Conservation (phyloP, 805 yeast species). For the Kodamaea sagamina region DNA sequence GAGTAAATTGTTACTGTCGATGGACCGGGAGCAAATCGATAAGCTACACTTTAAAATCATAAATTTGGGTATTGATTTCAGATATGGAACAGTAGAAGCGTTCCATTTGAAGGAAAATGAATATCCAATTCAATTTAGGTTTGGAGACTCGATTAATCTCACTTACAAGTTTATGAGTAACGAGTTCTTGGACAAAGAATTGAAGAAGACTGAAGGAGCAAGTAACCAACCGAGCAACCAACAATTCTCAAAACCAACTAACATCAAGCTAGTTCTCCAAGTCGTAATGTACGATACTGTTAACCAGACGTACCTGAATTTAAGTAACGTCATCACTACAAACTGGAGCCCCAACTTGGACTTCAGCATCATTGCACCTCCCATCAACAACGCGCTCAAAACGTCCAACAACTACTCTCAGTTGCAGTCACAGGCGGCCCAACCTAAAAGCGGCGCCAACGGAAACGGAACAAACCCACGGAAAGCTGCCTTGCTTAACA, state of each 20-base stretch:
- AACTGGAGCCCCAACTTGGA: constrained; percentile 44
- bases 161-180: constrained; percentile 37
- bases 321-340: constrained; percentile 35
- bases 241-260: constrained; percentile 28
- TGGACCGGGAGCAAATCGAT: constrained; percentile 6
- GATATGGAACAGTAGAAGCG: constrained; percentile 28
- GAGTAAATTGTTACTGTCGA: constrained; percentile 14
- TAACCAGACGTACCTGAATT: constrained; percentile 13
- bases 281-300: constrained; percentile 20
- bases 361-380: constrained; percentile 39
- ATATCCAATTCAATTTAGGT: constrained; percentile 30
- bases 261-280: constrained; percentile 28
- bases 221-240: constrained; percentile 11
- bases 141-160: constrained; percentile 35
- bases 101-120: constrained; percentile 20
- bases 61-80: constrained; percentile 27
- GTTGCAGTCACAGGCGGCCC: constrained; percentile 22
- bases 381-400: constrained; percentile 40
- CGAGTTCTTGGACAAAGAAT: constrained; percentile 27
- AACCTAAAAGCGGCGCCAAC: constrained; percentile 2
- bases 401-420: constrained; percentile 24
- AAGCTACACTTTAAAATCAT: constrained; percentile 25
- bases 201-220: constrained; percentile 18
- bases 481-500: constrained; percentile 27
- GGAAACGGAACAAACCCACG: constrained; percentile 13